Percentiles rank a stretch among this genome's conserved stretches.
Conservation (phyloP, 495 filamentous ascomycete species). For the Lepidopterella palustris region DNA sequence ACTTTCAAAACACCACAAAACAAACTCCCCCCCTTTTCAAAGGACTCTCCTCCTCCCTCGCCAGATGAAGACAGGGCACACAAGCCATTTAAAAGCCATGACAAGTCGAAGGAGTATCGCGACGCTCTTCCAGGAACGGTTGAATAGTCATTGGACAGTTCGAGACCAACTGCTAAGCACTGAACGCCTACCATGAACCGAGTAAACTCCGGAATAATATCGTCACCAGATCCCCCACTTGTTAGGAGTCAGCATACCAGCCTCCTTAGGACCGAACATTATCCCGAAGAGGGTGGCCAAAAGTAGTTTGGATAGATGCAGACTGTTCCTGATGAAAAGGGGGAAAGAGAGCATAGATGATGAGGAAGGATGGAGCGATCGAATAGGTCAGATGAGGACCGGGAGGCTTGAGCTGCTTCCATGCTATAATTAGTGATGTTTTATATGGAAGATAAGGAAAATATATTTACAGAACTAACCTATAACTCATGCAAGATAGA, state of each 20-base stretch:
- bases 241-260: slow-evolving; percentile 36
- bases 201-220: slow-evolving; percentile 42
- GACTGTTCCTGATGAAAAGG: slow-evolving; percentile 43
- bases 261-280: slow-evolving; percentile 37
- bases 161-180: slow-evolving; percentile 44
- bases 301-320: slow-evolving; percentile 49
- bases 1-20: no score
- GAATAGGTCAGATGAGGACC: slow-evolving; percentile 44
- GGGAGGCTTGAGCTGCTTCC: slow-evolving; percentile 43
- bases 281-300: slow-evolving; percentile 45
- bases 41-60: no score
- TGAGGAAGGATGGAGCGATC: slow-evolving; percentile 41
- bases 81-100: slow-evolving; percentile 46
- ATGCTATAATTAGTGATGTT: slow-evolving; percentile 23
- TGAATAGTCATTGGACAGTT: slow-evolving; percentile 44
- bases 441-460: background rate
- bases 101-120: slow-evolving; percentile 44
- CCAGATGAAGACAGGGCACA: no score
- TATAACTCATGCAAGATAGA: background rate
- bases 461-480: background rate
- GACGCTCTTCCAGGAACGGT: slow-evolving; percentile 40
- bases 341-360: slow-evolving; percentile 46
- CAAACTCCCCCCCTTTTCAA: no score
- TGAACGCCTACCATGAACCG: slow-evolving; percentile 44
- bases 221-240: slow-evolving; percentile 42